Percentiles rank a stretch among this genome's conserved stretches.
These are phyloP conservation scores for Centella asiatica DNA, from an alignment of 129 eudicot species.

Conservation along the genomic window DNA sequence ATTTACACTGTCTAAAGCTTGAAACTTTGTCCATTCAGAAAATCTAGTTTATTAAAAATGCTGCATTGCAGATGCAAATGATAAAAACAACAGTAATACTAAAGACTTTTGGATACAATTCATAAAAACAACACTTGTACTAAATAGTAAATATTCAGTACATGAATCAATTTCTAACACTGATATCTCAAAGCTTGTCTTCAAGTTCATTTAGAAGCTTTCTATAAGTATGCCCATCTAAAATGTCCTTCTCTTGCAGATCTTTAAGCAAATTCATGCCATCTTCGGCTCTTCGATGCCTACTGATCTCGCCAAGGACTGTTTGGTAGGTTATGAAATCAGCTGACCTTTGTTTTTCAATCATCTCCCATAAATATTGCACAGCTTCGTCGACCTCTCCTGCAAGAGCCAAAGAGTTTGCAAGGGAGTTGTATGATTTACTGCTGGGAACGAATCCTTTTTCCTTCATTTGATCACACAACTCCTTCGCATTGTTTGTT, in stretches of 20 bases:
- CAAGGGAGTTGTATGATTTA: slow-evolving; percentile 83
- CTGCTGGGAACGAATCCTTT: slow-evolving; percentile 69
- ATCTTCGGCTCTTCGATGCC: slow-evolving; percentile 31
- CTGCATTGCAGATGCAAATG: neutral
- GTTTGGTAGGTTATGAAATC: slow-evolving; percentile 71
- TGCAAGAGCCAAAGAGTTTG: slow-evolving; percentile 61
- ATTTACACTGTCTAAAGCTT: neutral
- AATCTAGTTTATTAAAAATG: neutral
- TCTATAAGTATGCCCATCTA: slow-evolving; percentile 33
- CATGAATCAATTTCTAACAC: slow-evolving; percentile 16
- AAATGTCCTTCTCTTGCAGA: slow-evolving; percentile 42
- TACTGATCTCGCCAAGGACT: slow-evolving; percentile 57
- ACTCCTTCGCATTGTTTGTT: slow-evolving; percentile 65
- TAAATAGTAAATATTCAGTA: slow-evolving; percentile 13
- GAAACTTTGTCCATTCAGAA: neutral
- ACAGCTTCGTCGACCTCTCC: slow-evolving; percentile 70
- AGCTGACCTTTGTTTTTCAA: slow-evolving; percentile 28
- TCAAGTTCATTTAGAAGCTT: slow-evolving; percentile 45
- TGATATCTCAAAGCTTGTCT: slow-evolving; percentile 23
- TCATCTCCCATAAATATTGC: slow-evolving; percentile 70
- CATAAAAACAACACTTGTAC: too few relatives aligned
- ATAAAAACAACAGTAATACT: too few relatives aligned
- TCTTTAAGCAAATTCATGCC: slow-evolving; percentile 51
- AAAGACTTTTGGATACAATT: too few relatives aligned
- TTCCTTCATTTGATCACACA: slow-evolving; percentile 67